These are phyloP conservation scores for Clavispora phyllophila DNA, from an alignment of 805 yeast genomes.

Conservation along the genomic window DNA sequence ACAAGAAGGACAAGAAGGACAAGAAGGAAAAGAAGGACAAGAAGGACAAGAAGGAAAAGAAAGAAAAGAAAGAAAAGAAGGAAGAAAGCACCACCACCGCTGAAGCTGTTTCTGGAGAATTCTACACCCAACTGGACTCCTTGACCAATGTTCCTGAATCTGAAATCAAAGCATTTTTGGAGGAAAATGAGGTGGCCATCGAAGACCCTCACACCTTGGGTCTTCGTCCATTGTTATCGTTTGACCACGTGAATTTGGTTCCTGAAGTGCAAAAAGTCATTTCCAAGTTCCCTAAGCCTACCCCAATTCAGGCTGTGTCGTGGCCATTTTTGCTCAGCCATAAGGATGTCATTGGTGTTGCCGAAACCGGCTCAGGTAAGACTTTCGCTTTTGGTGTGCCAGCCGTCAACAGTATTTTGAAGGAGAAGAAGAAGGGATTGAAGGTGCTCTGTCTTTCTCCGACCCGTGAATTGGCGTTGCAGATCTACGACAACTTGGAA, in stretches of 20 bases:
- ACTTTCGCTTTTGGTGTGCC: conserved; percentile 98
- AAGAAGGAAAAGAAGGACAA: conserved; percentile 14
- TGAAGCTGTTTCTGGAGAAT: conserved; percentile 12
- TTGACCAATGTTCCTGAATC: conserved; percentile 41
- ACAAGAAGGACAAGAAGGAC: conserved; percentile 17
- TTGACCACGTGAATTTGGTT: conserved; percentile 53
- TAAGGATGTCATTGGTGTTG: conserved; percentile 91
- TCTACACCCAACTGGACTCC: conserved; percentile 36
- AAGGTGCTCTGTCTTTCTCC: conserved; percentile 88
- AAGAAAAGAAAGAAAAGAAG: conserved; percentile 16
- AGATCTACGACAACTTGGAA: conserved; percentile 79
- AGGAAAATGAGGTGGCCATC: conserved; percentile 70
- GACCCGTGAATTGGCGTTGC: conserved; percentile 95
- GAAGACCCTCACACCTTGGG: conserved; percentile 58
- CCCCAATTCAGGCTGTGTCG: conserved; percentile 91
- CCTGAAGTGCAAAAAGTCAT: conserved; percentile 55
- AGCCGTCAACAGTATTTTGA: conserved; percentile 69
- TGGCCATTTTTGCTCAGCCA: conserved; percentile 86
- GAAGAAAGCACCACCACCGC: conserved; percentile 20
- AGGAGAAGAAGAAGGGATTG: conserved; percentile 45
- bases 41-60: conserved; percentile 17
- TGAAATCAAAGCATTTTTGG: conserved; percentile 58
- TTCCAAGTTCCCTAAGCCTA: conserved; percentile 77
- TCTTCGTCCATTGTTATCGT: conserved; percentile 66
- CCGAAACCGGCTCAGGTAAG: conserved; percentile 98